These are phyloP conservation scores for Noccaea bulbosa DNA, from an alignment of 345 rosid genomes.

Conservation along the genomic window DNA sequence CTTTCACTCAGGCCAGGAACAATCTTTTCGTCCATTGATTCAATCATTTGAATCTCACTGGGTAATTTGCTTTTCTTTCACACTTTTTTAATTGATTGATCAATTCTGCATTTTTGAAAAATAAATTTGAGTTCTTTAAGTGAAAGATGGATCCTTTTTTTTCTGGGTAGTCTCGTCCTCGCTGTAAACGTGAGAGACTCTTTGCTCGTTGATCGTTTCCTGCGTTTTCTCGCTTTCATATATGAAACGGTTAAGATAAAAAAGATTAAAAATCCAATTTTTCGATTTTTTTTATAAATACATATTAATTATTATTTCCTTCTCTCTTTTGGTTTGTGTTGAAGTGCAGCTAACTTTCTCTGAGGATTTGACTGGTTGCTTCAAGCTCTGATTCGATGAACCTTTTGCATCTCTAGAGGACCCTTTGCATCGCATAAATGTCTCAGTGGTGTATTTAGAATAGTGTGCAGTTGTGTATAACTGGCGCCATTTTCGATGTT, in stretches of 20 bases:
- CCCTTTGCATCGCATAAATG: background rate
- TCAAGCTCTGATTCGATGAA: constrained; percentile 11
- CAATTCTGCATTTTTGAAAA: background rate
- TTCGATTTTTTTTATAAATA: background rate
- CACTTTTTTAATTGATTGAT: background rate
- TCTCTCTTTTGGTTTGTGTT: constrained; percentile 4
- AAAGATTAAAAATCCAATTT: background rate
- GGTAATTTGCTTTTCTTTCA: background rate
- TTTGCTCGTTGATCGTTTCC: background rate
- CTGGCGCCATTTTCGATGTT: background rate
- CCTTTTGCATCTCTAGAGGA: background rate
- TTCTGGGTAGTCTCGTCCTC: constrained; percentile 29
- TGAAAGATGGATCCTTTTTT: constrained; percentile 26
- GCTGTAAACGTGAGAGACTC: constrained; percentile 30
- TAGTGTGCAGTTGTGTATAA: background rate
- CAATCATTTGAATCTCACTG: background rate
- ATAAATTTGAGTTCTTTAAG: constrained; percentile 24
- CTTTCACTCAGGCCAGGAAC: constrained; percentile 15
- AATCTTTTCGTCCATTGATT: too few species aligned
- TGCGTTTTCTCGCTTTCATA: background rate
- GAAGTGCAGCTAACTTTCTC: constrained; percentile 42
- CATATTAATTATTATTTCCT: background rate
- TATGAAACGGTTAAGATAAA: constrained; percentile 17
- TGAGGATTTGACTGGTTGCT: constrained; percentile 36
- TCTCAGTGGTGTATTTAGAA: background rate